phyloP scores from a whole-genome alignment of 805 yeast genomes.

The Saccharomycopsis guyanensis region DNA sequence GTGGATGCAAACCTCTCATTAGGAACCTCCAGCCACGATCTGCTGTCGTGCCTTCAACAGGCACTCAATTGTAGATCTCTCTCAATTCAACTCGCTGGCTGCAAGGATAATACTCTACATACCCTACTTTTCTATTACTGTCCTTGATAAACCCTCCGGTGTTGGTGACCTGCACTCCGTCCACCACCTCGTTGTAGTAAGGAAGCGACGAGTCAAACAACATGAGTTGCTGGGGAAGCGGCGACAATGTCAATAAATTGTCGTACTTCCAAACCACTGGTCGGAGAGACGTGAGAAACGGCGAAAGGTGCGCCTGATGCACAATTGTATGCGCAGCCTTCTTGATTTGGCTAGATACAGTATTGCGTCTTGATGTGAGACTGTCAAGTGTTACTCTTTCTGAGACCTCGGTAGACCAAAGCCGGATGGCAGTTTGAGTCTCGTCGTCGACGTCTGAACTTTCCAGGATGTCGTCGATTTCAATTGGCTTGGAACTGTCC shows the following conservation, averaged over 20 bases:
- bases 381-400: slow-evolving; percentile 2
- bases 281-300: slow-evolving; percentile 52
- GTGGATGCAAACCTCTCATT: no score
- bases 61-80: slow-evolving; percentile 34
- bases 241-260: slow-evolving; percentile 60
- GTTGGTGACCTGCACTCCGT: slow-evolving; percentile 75
- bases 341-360: slow-evolving; percentile 1
- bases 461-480: slow-evolving; percentile 11
- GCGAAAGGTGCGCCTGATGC: slow-evolving; percentile 85
- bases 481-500: slow-evolving; percentile 22
- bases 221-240: slow-evolving; percentile 62
- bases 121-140: slow-evolving; percentile 44
- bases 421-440: slow-evolving; percentile 22
- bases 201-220: slow-evolving; percentile 70
- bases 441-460: slow-evolving; percentile 22
- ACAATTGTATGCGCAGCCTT: slow-evolving; percentile 71
- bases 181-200: slow-evolving; percentile 64
- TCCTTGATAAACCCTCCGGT: slow-evolving; percentile 47
- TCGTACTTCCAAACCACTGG: slow-evolving; percentile 68
- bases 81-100: slow-evolving; percentile 43
- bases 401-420: slow-evolving; percentile 10
- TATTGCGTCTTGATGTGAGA: not conserved
- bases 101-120: slow-evolving; percentile 67
- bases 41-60: no score
- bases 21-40: no score